phyloP scores from a whole-genome alignment of 345 rosid genomes.

The Geranium brycei region DNA sequence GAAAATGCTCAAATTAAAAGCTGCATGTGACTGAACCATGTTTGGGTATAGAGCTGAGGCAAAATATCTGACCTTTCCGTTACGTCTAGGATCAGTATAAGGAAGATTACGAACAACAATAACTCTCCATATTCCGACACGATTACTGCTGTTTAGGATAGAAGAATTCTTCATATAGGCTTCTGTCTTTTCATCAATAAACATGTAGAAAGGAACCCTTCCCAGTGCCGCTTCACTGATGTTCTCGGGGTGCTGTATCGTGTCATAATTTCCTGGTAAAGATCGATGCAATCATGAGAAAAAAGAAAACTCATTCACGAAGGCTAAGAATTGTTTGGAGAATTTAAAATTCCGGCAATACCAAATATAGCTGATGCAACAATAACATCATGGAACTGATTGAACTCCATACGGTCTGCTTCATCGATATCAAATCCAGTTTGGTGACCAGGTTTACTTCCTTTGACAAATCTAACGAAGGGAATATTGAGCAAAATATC shows the following conservation, averaged over 20 bases:
- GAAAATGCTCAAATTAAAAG: not conserved
- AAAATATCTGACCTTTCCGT: conserved; percentile 50
- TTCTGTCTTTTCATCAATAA: conserved; percentile 79
- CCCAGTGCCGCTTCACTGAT: conserved; percentile 51
- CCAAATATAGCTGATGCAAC: conserved; percentile 93
- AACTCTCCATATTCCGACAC: conserved; percentile 77
- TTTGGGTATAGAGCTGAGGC: not conserved
- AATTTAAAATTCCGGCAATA: conserved; percentile 17
- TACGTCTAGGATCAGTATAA: conserved; percentile 68
- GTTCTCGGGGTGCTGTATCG: conserved; percentile 63
- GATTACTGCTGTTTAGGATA: conserved; percentile 35
- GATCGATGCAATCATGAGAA: conserved; percentile 8
- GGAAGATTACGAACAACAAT: conserved; percentile 59
- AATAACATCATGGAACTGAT: conserved; percentile 49
- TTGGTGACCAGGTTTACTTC: conserved; percentile 49
- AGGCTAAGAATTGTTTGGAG: conserved; percentile 3
- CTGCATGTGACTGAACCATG: not conserved
- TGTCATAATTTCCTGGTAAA: conserved; percentile 63
- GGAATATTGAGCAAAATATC: not conserved
- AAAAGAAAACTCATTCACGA: not conserved
- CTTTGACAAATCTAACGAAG: conserved; percentile 51
- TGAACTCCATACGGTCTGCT: conserved; percentile 49
- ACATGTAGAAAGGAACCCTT: conserved; percentile 68
- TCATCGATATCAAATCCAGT: conserved; percentile 84
- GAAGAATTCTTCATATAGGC: conserved; percentile 48